These are phyloP conservation scores for Ustilago nuda DNA, from an alignment of 1,284 basidiomycete species.

Conservation along the genomic window DNA sequence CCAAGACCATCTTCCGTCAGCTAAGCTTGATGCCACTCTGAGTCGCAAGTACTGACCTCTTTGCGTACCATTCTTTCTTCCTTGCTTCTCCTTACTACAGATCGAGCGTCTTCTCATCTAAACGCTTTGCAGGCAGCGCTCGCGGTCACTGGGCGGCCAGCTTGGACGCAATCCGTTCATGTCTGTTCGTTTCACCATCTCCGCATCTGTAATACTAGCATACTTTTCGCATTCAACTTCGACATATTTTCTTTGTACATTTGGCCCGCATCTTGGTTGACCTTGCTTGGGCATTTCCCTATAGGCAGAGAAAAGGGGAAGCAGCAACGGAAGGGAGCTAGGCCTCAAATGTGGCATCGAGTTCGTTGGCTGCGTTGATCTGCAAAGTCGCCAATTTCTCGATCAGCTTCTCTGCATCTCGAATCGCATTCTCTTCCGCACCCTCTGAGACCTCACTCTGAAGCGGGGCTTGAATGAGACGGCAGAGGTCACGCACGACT, in stretches of 20 bases:
- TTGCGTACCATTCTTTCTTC: background rate
- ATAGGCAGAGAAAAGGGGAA: too few relatives aligned
- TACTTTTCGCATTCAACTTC: conserved; percentile 15
- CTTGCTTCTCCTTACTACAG: conserved; percentile 24
- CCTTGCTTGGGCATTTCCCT: background rate
- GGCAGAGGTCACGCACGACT: conserved; percentile 19
- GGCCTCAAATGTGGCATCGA: conserved; percentile 16
- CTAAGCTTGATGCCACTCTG: background rate
- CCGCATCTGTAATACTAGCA: conserved; percentile 36
- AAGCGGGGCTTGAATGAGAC: background rate
- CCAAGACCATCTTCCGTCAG: background rate
- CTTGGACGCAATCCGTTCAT: conserved; percentile 10
- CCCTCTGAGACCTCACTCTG: background rate
- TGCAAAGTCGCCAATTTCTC: conserved; percentile 20
- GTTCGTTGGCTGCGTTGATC: conserved; percentile 11
- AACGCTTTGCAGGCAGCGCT: conserved; percentile 14
- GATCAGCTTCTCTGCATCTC: conserved; percentile 1
- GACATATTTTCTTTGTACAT: background rate
- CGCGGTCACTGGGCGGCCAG: conserved; percentile 6
- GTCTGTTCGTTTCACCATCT: conserved; percentile 11
- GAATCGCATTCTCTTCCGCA: background rate
- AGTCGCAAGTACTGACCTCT: conserved; percentile 11
- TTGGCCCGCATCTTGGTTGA: background rate
- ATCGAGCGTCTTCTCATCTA: conserved; percentile 66
- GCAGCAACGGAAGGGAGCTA: background rate